Evolutionary conservation across 257 asterid species (phyloP).

Genomic region (Forsythia viridissima): DNA sequence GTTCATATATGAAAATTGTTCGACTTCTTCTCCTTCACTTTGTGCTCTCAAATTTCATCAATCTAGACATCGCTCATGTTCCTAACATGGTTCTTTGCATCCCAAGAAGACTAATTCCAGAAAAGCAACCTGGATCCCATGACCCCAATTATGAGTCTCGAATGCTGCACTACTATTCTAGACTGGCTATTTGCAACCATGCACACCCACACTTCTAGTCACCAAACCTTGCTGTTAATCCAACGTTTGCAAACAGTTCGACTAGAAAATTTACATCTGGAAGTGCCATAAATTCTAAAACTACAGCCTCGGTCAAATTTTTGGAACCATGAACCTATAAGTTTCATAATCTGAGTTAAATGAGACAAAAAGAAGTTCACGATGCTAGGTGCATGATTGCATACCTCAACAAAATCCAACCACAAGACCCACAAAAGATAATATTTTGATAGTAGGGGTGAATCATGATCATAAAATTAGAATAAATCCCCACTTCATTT

Average conservation of each 20-base stretch:
- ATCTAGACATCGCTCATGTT: background rate
- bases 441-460: constrained; percentile 9
- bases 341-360: background rate
- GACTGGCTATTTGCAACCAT: background rate
- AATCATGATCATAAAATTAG: constrained; percentile 1
- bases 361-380: background rate
- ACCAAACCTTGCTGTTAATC: background rate
- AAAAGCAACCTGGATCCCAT: background rate
- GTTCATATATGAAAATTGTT: background rate
- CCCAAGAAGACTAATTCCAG: too few relatives aligned
- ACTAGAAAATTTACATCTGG: background rate
- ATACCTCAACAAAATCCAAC: constrained; percentile 11
- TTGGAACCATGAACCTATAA: background rate
- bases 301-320: background rate
- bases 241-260: background rate
- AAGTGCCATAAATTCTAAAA: background rate
- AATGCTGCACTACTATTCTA: too few relatives aligned
- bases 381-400: background rate
- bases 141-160: background rate
- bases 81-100: background rate
- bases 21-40: background rate
- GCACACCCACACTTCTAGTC: background rate
- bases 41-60: background rate
- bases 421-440: background rate
- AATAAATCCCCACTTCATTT: background rate